Evolutionary conservation across 2,329 filamentous ascomycete genomes (phyloP).

Genomic region (Blumeria hordei): DNA sequence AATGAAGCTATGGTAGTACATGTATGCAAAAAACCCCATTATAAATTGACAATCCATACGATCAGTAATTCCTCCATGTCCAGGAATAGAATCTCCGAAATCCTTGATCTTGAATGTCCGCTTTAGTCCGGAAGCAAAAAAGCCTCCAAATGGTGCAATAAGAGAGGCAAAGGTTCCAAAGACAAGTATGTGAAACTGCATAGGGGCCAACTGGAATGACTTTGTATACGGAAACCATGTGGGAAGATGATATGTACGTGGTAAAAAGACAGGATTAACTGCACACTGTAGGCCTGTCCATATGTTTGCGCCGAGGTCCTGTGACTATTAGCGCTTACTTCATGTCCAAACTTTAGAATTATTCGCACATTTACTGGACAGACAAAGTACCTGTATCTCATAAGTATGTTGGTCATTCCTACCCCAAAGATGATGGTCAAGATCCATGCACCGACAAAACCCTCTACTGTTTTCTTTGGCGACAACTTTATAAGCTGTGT

Average conservation of each 20-base stretch:
- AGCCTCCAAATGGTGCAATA: conserved; percentile 91
- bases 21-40: conserved; percentile 96
- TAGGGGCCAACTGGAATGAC: conserved; percentile 56
- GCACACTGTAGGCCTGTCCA: conserved; percentile 76
- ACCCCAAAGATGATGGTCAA: conserved; percentile 78
- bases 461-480: conserved; percentile 97
- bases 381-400: conserved; percentile 89
- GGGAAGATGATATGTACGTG: conserved; percentile 49
- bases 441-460: conserved; percentile 88
- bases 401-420: conserved; percentile 58
- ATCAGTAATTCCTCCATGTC: conserved; percentile 93
- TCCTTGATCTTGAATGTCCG: conserved; percentile 99
- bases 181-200: conserved; percentile 79
- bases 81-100: conserved; percentile 93
- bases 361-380: conserved; percentile 64
- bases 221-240: conserved; percentile 46
- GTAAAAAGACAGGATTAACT: conserved; percentile 75
- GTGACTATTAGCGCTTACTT: conserved; percentile 5
- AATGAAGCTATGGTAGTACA: conserved; percentile 97
- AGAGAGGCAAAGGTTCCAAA: conserved; percentile 87
- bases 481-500: conserved; percentile 96
- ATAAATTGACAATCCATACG: conserved; percentile 99
- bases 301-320: conserved; percentile 76
- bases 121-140: conserved; percentile 94
- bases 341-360: not conserved